Base-by-base conservation (phyloP, 176 grass and related monocot species). In the Bromus sterilis region DNA sequence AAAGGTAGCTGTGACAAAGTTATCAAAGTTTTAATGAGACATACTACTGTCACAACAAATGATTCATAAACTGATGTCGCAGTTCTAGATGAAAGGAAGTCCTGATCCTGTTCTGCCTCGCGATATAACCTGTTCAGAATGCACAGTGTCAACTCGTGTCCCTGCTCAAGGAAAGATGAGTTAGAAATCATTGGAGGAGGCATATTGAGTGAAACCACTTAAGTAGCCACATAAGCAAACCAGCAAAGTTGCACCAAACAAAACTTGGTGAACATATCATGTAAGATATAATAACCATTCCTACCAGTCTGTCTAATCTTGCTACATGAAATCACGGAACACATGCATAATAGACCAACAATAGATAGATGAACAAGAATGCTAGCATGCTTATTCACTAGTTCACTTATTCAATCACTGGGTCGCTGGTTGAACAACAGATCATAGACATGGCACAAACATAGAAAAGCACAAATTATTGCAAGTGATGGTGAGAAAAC, bases 11-110 rank as follows among this genome's bases (percentile, higher is more conserved):
- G 55, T 63, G 44, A 80, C 55, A 81, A 74, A 76, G 14, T 59
- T 55, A 29, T 20, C 51, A 37, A 58, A 40, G 33, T 15, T 81
- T 61, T 34, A 69, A 80, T 32, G 74, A 51, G 40, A 83, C 85
- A 56, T 85, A 98, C 95, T 71, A 98, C 76, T 79, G 79, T 83
- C 34, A 98, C 78, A 70, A 98, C 88, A 93, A 98, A 98, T 32
- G 90, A 90, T 80, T 98, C 95, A 49, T 98, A 98, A 89, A 94
- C 87, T 91, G 95, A 98, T 83, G 90, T 91, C 72, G 95, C 95
- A 74, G 95, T 98, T 89, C 92, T 98, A 76, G 95, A 98, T 60
- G 91, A 92, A 93, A 98, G 84, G 57, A 98, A 98, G 79, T 98
- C 92, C 48, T 94, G 90, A 83, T 98, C 95, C 86, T 98, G 95